Base-by-base conservation (phyloP, 2,329 filamentous ascomycete genomes). In the Apiospora hydei region DNA sequence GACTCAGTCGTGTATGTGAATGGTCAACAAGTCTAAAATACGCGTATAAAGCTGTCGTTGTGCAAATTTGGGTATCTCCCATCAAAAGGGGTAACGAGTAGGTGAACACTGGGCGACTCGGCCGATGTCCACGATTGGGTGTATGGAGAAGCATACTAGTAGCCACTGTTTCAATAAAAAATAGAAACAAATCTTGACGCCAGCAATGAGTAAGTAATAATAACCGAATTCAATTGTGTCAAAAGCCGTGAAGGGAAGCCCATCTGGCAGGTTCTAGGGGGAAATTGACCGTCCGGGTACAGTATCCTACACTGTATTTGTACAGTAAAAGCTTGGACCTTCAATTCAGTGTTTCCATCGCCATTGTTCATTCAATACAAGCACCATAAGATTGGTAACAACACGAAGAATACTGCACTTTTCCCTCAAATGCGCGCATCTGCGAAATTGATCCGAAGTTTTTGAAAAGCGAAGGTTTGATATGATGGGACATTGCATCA, bases 401-500 rank as follows among this genome's bases (percentile, higher is more conserved):
- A 61, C 53, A 38, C 26, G 3, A 21, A n/a, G 7, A 64, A 41
- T 8, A 41, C 30, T 34, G 6, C 53, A 24, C 6, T 13, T 10
- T n/a, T 14, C 13, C 4, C 11, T 21, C 13, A 4, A n/a, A 51
- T 51, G 11, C 57, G 11, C 57, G 3, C 1, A 64, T 14, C 57
- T 18, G 18, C 34, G 18, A 10, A 3, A 18, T 5, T 41, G 2
- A 14, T n/a, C 11, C 10, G 4, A 21, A 30, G 26, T 30, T 7
- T 4, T n/a, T 41, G 7, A 4, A 4, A 38, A 41, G 18, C 16
- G 13, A 13, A 16, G 7, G 1, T 41, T 41, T 11, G 18, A 64
- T 64, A 64, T 64, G 57, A 64, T 64, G 57, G 57, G 57, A 64
- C 57, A 10, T 64, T 64, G 57, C 34, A 14, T 41, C 57, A 41